Evolutionary conservation across 345 rosid genomes (phyloP).

Genomic region (Passiflora organensis): DNA sequence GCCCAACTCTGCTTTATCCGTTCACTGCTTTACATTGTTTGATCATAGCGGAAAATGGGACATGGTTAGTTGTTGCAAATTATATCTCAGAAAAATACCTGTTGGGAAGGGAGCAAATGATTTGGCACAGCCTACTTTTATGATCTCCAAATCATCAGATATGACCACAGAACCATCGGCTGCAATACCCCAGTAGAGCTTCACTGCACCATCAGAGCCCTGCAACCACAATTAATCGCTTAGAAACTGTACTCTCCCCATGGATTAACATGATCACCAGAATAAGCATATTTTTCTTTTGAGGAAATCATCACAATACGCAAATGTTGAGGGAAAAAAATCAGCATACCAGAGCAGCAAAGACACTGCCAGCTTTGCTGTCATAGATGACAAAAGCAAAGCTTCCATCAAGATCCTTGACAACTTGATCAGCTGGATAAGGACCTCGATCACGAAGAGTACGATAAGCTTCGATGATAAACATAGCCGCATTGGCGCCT

Average conservation of each 20-base stretch:
- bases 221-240: neutral
- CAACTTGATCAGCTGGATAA: conserved; percentile 75
- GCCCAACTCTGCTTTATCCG: neutral
- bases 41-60: too few species aligned
- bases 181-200: conserved; percentile 46
- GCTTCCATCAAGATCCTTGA: conserved; percentile 64
- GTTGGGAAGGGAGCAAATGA: conserved; percentile 53
- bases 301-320: too few species aligned
- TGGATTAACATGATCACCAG: too few species aligned
- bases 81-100: too few species aligned
- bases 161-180: conserved; percentile 44
- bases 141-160: conserved; percentile 42
- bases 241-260: neutral
- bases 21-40: too few species aligned
- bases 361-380: conserved; percentile 37
- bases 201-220: conserved; percentile 34
- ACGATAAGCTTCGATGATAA: conserved; percentile 58
- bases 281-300: too few species aligned
- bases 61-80: too few species aligned
- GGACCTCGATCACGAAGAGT: conserved; percentile 68
- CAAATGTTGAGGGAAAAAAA: too few species aligned
- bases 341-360: conserved; percentile 44
- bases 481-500: conserved; percentile 48
- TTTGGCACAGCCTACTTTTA: conserved; percentile 53
- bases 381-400: conserved; percentile 61